Evolutionary conservation across 2,329 filamentous ascomycete species (phyloP).

Genomic region (Trichoderma afroharzianum): DNA sequence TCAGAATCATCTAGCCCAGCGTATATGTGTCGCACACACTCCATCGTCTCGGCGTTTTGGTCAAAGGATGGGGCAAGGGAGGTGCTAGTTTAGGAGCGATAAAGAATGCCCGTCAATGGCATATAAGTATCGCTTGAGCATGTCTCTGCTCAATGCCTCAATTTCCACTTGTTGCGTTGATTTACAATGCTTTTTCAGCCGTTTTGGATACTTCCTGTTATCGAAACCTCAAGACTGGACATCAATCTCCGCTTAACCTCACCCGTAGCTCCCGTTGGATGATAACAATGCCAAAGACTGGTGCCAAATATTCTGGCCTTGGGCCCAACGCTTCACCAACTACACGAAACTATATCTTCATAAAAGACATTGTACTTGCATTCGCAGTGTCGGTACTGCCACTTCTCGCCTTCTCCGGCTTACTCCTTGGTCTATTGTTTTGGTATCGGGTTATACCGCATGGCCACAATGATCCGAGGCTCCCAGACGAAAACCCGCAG

Average conservation of each 20-base stretch:
- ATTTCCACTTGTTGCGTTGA: not conserved
- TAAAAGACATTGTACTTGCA: not conserved
- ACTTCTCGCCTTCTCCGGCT: not conserved
- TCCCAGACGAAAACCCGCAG: not conserved
- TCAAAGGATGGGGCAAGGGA: not conserved
- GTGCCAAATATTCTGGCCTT: not conserved
- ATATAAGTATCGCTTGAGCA: not conserved
- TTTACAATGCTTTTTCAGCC: not conserved
- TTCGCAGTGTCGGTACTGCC: not conserved
- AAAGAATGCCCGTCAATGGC: not conserved
- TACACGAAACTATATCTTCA: not conserved
- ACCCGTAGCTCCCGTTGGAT: not conserved
- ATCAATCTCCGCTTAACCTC: not conserved
- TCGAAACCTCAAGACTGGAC: not conserved
- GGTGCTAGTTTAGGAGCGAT: accelerated
- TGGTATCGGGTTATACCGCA: not conserved
- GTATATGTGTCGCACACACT: not conserved
- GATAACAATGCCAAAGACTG: not conserved
- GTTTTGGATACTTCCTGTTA: not conserved
- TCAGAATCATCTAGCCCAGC: not conserved
- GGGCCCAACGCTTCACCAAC: not conserved
- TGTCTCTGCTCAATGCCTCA: not conserved
- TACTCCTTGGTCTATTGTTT: not conserved
- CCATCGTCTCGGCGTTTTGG: not conserved
- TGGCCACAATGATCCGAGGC: not conserved